A percentile compares a stretch with the other conserved stretches of the same genome.
These are phyloP conservation scores for Hanseniaspora occidentalis DNA, from an alignment of 805 yeast genomes.

Conservation along the genomic window DNA sequence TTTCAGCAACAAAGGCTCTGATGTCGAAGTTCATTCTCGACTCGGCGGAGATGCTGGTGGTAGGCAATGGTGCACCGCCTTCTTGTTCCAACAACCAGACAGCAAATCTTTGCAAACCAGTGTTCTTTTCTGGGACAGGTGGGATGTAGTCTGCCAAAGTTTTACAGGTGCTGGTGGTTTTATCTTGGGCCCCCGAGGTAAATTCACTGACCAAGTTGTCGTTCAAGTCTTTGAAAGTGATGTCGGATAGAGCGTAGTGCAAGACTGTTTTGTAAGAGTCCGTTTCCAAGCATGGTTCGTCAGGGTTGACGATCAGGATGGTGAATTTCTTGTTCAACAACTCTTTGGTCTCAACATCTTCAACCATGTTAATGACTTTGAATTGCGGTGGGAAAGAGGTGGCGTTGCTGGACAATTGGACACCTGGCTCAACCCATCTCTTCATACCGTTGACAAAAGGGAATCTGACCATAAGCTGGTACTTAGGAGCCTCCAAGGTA, in stretches of 20 bases:
- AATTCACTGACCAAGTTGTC: constrained; percentile 41
- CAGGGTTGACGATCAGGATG: constrained; percentile 78
- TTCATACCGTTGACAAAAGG: constrained; percentile 53
- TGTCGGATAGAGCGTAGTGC: constrained; percentile 66
- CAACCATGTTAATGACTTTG: constrained; percentile 62
- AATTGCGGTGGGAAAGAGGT: constrained; percentile 69
- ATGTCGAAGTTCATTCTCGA: constrained; percentile 52
- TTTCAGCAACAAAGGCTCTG: constrained; percentile 45
- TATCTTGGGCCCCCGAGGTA: constrained; percentile 18
- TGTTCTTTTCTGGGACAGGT: constrained; percentile 81
- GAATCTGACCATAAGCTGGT: constrained; percentile 60
- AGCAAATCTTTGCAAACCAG: constrained; percentile 69
- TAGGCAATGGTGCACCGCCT: constrained; percentile 6
- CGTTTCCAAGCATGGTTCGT: constrained; percentile 61
- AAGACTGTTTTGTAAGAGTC: constrained; percentile 63
- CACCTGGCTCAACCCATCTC: constrained; percentile 73
- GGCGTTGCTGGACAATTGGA: constrained; percentile 55
- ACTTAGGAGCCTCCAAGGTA: constrained; percentile 62
- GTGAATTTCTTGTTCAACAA: constrained; percentile 49
- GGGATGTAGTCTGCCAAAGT: constrained; percentile 54
- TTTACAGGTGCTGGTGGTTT: constrained; percentile 19
- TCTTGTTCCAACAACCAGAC: constrained; percentile 85
- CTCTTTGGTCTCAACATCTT: constrained; percentile 16
- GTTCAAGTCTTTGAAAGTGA: constrained; percentile 39
- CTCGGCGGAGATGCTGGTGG: neutral